phyloP scores from a whole-genome alignment of 176 grass and related monocot species.

The Triticum dicoccoides region DNA sequence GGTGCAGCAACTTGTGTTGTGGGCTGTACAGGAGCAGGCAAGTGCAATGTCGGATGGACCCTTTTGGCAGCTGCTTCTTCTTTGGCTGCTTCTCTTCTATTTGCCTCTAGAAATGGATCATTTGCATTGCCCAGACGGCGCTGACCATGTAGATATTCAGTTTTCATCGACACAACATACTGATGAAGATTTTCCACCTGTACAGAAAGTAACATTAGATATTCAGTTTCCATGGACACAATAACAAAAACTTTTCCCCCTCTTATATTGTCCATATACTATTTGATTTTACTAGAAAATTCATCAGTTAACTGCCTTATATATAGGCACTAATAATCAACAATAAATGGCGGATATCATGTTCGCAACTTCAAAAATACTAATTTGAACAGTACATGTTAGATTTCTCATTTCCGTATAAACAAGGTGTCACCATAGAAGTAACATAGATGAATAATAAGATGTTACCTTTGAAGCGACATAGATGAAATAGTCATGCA shows the following conservation, averaged over 20 bases:
- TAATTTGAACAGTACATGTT: neutral
- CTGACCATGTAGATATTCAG: slow-evolving; percentile 63
- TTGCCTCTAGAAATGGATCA: slow-evolving; percentile 96
- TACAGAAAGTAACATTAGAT: slow-evolving; percentile 18
- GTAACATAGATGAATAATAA: slow-evolving; percentile 72
- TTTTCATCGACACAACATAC: slow-evolving; percentile 84
- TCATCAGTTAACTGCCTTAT: slow-evolving; percentile 3
- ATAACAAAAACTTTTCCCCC: neutral
- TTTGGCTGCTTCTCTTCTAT: slow-evolving; percentile 85
- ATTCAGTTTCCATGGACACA: no score
- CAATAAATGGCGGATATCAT: neutral
- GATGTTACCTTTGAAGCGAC: slow-evolving; percentile 85
- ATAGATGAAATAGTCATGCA: slow-evolving; percentile 95
- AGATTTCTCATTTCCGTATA: neutral
- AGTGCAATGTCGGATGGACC: slow-evolving; percentile 92
- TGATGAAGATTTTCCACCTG: slow-evolving; percentile 98
- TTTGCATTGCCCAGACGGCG: slow-evolving; percentile 54
- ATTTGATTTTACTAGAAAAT: neutral
- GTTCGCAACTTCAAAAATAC: neutral
- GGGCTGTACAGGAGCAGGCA: slow-evolving; percentile 56
- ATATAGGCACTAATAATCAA: neutral
- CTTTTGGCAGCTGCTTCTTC: slow-evolving; percentile 82
- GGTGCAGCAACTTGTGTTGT: slow-evolving; percentile 44
- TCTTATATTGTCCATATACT: neutral
- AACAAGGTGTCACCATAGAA: slow-evolving; percentile 59